Conservation (phyloP, 73 alveolate genomes). For the Paramecium sexaurelia region DNA sequence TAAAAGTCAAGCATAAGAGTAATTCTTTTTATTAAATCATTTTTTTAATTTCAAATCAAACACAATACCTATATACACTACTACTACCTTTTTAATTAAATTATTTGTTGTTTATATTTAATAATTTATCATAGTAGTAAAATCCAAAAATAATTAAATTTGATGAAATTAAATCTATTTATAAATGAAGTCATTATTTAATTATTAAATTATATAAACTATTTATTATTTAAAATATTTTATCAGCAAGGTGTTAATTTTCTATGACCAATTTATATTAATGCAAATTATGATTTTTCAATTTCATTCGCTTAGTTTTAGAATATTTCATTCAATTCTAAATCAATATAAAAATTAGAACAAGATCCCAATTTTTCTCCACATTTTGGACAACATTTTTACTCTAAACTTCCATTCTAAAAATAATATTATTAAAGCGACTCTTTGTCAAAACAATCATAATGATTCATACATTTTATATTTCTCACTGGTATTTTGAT, state of each 20-base stretch:
- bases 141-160: no score
- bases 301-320: background rate
- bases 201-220: background rate
- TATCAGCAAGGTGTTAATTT: background rate
- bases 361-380: background rate
- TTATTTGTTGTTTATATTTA: background rate
- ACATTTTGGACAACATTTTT: background rate
- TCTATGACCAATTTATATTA: background rate
- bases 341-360: background rate
- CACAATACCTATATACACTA: background rate
- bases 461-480: background rate
- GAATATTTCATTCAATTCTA: background rate
- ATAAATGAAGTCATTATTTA: background rate
- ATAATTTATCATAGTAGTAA: no score
- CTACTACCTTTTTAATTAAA: background rate
- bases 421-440: background rate
- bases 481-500: background rate
- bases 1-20: background rate
- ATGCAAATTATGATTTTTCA: background rate
- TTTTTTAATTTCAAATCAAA: background rate
- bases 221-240: background rate
- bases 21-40: background rate
- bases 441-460: background rate
- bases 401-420: background rate
- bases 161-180: no score